Conservation (phyloP, 2,329 filamentous ascomycete species). For the Fusarium floridanum region DNA sequence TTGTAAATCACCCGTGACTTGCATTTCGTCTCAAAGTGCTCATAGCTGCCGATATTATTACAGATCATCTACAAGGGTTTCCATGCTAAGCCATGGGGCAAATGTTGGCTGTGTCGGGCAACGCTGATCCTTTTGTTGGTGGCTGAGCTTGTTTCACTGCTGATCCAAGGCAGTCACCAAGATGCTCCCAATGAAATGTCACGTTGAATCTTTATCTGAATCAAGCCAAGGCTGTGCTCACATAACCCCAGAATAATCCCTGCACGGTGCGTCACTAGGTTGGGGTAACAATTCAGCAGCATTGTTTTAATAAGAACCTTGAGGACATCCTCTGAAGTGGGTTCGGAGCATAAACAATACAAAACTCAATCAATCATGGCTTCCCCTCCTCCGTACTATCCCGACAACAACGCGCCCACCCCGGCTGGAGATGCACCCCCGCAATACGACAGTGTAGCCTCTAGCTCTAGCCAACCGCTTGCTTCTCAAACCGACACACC, state of each 20-base stretch:
- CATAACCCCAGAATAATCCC: neutral
- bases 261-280: neutral
- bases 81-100: neutral
- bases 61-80: neutral
- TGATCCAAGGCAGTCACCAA: neutral
- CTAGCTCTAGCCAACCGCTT: neutral
- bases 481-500: neutral
- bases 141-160: neutral
- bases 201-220: neutral
- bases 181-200: neutral
- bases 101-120: neutral
- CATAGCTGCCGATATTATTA: neutral
- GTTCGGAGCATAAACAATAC: neutral
- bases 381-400: neutral
- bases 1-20: neutral
- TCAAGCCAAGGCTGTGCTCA: neutral
- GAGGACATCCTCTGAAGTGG: neutral
- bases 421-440: neutral
- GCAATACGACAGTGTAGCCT: neutral
- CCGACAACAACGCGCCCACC: neutral
- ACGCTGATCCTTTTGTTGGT: neutral
- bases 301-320: neutral
- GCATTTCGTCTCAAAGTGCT: neutral
- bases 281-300: neutral
- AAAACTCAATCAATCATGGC: neutral